Conservation (phyloP, 441 rosid species). For the Eutrema salsugineum region DNA sequence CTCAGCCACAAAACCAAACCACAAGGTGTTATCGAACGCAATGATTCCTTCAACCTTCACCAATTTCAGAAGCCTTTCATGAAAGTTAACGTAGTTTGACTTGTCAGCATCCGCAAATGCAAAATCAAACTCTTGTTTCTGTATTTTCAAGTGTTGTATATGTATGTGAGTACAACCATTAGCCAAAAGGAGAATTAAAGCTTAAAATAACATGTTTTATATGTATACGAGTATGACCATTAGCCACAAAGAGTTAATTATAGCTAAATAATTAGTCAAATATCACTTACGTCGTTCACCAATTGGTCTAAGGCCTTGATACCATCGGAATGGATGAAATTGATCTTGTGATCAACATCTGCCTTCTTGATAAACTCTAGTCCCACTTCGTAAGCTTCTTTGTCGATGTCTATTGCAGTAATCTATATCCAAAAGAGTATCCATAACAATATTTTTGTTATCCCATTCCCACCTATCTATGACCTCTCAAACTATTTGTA, state of each 20-base stretch:
- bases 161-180: neutral
- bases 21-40: conserved; percentile 52
- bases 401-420: conserved; percentile 44
- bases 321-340: conserved; percentile 32
- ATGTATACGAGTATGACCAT: neutral
- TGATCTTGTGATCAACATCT: conserved; percentile 39
- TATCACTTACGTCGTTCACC: conserved; percentile 12
- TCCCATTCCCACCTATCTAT: no score
- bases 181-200: neutral
- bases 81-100: conserved; percentile 27
- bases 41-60: conserved; percentile 49
- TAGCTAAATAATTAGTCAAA: neutral
- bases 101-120: conserved; percentile 56
- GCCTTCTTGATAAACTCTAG: conserved; percentile 36
- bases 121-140: conserved; percentile 34
- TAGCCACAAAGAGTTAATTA: neutral
- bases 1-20: conserved; percentile 34
- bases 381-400: conserved; percentile 35
- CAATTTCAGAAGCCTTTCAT: conserved; percentile 39
- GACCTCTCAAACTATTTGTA: neutral
- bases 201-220: neutral
- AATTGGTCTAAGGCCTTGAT: conserved; percentile 26
- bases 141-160: neutral
- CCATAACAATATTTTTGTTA: neutral
- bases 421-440: conserved; percentile 22